Percentiles rank a stretch among this genome's conserved stretches.
These are phyloP conservation scores for Candida freyschussii DNA, from an alignment of 1,139 yeast genomes.

Conservation along the genomic window DNA sequence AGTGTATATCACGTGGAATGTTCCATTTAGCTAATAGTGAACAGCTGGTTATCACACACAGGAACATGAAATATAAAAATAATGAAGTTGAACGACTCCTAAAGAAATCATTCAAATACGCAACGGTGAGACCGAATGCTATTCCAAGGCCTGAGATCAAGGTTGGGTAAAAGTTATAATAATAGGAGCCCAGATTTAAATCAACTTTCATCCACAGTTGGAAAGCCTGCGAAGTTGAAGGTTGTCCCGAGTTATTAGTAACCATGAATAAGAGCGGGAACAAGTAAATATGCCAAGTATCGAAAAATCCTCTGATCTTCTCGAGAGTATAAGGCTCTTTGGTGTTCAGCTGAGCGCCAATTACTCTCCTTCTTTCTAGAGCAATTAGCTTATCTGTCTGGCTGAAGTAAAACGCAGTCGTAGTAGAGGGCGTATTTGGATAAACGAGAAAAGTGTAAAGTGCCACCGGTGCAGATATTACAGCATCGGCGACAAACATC, in stretches of 20 bases:
- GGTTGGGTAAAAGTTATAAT: conserved; percentile 14
- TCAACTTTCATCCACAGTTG: conserved; percentile 15
- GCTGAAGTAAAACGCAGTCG: conserved; percentile 35
- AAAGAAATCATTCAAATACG: conserved; percentile 10
- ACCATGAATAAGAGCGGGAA: conserved; percentile 11
- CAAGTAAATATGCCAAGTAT: conserved; percentile 25
- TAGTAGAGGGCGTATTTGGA: conserved; percentile 42
- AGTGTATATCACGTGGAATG: conserved; percentile 13
- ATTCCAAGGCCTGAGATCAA: conserved; percentile 15
- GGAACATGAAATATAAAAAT: conserved; percentile 8
- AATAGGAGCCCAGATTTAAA: conserved; percentile 6
- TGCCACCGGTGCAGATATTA: conserved; percentile 46
- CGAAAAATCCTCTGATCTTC: conserved; percentile 29
- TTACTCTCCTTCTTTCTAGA: conserved; percentile 16
- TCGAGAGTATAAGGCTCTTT: conserved; percentile 9
- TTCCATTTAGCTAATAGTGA: conserved; percentile 10
- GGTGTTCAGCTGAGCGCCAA: conserved; percentile 15
- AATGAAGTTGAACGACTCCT: conserved; percentile 8
- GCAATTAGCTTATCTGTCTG: conserved; percentile 27
- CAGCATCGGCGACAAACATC: conserved; percentile 51
- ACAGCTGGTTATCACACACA: conserved; percentile 2
- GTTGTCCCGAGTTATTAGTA: conserved; percentile 13
- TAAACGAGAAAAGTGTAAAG: conserved; percentile 38
- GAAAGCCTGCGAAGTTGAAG: conserved; percentile 9
- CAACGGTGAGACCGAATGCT: conserved; percentile 9